Percentiles rank a stretch among this genome's conserved stretches.
Evolutionary conservation across 1,284 basidiomycete genomes (phyloP).

Genomic region (Rhodotorula mucilaginosa): DNA sequence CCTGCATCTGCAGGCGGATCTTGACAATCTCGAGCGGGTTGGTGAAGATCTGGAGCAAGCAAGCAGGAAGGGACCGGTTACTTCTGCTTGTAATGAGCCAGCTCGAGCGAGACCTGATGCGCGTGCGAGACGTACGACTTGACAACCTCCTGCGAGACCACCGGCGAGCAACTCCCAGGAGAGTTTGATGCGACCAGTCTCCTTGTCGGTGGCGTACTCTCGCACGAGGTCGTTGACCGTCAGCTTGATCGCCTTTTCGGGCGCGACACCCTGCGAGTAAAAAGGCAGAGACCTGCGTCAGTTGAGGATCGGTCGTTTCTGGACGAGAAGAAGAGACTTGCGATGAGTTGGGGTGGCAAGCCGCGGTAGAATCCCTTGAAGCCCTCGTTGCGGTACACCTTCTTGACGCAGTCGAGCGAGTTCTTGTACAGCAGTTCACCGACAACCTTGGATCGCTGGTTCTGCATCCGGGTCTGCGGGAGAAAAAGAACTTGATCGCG

Average conservation of each 20-base stretch:
- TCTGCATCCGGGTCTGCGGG: constrained; percentile 84
- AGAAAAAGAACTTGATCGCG: background rate
- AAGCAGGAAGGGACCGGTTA: background rate
- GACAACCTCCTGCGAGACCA: constrained; percentile 90
- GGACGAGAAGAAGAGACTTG: constrained; percentile 50
- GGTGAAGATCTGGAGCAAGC: constrained; percentile 35
- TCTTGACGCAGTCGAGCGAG: constrained; percentile 82
- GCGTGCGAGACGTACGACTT: constrained; percentile 70
- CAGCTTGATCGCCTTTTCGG: constrained; percentile 92
- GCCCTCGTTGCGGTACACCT: constrained; percentile 92
- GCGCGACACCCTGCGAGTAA: constrained; percentile 77
- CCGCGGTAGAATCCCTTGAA: constrained; percentile 92
- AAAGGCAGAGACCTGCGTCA: background rate
- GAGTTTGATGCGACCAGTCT: constrained; percentile 86
- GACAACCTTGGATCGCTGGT: constrained; percentile 90
- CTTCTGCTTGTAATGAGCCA: background rate
- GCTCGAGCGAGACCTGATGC: background rate
- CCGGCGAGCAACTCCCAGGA: constrained; percentile 87
- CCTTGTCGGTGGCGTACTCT: constrained; percentile 78
- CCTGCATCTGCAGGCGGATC: constrained; percentile 94
- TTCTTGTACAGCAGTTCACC: constrained; percentile 93
- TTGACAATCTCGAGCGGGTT: constrained; percentile 66
- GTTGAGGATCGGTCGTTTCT: background rate
- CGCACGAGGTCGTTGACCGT: constrained; percentile 94
- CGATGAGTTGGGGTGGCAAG: constrained; percentile 88